Conservation (phyloP, 306 rosid species). For the Lupinus albus region DNA sequence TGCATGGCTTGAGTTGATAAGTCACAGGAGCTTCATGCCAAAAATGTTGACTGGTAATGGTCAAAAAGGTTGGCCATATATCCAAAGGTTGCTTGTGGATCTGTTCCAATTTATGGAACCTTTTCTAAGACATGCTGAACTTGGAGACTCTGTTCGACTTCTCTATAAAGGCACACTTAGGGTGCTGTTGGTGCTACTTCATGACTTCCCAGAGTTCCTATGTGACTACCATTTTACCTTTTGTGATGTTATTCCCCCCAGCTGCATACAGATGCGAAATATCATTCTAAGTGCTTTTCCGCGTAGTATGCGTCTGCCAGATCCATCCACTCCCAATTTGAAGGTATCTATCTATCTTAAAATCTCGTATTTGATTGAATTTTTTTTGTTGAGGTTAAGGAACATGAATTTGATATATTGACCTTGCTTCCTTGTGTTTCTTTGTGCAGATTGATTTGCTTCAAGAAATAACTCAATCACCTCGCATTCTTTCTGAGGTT, state of each 20-base stretch:
- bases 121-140: slow-evolving; percentile 92
- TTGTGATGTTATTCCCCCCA: slow-evolving; percentile 95
- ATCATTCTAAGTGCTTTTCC: slow-evolving; percentile 98
- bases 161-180: slow-evolving; percentile 95
- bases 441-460: slow-evolving; percentile 86
- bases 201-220: slow-evolving; percentile 93
- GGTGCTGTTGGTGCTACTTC: slow-evolving; percentile 94
- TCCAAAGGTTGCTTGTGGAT: slow-evolving; percentile 89
- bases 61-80: slow-evolving; percentile 90
- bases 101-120: slow-evolving; percentile 97
- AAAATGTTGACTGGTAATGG: slow-evolving; percentile 89
- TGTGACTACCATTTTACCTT: slow-evolving; percentile 97
- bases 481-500: slow-evolving; percentile 91
- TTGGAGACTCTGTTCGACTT: slow-evolving; percentile 77
- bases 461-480: slow-evolving; percentile 83
- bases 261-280: slow-evolving; percentile 98
- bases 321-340: slow-evolving; percentile 89
- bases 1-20: slow-evolving; percentile 98
- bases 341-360: slow-evolving; percentile 74
- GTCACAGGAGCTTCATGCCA: slow-evolving; percentile 95
- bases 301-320: slow-evolving; percentile 96
- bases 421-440: slow-evolving; percentile 29
- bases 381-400: neutral
- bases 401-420: slow-evolving; percentile 6
- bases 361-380: slow-evolving; percentile 5